Evolutionary conservation across 1,284 basidiomycete genomes (phyloP).

Genomic region (Anthracocystis panici-leucophaei): DNA sequence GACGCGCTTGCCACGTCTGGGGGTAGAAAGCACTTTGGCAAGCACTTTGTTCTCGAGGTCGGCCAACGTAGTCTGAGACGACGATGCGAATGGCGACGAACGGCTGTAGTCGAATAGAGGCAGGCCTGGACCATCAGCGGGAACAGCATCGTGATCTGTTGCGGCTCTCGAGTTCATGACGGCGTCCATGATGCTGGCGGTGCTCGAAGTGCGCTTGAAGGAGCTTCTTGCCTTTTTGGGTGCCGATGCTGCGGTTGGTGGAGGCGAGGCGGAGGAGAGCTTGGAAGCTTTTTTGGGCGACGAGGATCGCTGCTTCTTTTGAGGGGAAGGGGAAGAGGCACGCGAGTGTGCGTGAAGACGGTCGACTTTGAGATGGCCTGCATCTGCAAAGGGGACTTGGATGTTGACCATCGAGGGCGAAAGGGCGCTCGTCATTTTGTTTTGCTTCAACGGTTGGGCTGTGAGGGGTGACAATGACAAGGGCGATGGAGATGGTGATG

Average conservation of each 20-base stretch:
- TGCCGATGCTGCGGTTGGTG: slow-evolving; percentile 12
- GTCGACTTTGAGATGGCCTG: slow-evolving; percentile 40
- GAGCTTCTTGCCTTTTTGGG: slow-evolving; percentile 20
- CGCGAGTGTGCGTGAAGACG: slow-evolving; percentile 18
- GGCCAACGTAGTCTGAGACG: slow-evolving; percentile 44
- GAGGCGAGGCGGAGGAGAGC: slow-evolving; percentile 9
- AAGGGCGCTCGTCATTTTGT: slow-evolving; percentile 41
- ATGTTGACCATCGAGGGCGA: slow-evolving; percentile 51
- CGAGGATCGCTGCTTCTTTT: slow-evolving; percentile 43
- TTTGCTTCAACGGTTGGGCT: not conserved
- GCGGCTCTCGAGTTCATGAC: slow-evolving; percentile 51
- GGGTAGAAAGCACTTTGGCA: slow-evolving; percentile 45
- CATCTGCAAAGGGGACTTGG: slow-evolving; percentile 46
- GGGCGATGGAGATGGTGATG: slow-evolving; percentile 27
- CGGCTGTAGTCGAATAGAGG: slow-evolving; percentile 24
- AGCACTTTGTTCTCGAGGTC: slow-evolving; percentile 31
- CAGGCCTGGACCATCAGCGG: slow-evolving; percentile 7
- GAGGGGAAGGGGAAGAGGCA: slow-evolving; percentile 39
- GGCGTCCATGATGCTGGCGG: slow-evolving; percentile 48
- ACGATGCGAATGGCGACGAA: slow-evolving; percentile 42
- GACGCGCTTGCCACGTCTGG: slow-evolving; percentile 48
- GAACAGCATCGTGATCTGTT: slow-evolving; percentile 36
- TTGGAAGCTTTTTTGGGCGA: slow-evolving; percentile 21
- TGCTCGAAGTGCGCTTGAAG: slow-evolving; percentile 45
- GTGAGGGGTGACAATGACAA: slow-evolving; percentile 9